Conservation (phyloP, 768 basidiomycete genomes). For the Pisolithus microcarpus region DNA sequence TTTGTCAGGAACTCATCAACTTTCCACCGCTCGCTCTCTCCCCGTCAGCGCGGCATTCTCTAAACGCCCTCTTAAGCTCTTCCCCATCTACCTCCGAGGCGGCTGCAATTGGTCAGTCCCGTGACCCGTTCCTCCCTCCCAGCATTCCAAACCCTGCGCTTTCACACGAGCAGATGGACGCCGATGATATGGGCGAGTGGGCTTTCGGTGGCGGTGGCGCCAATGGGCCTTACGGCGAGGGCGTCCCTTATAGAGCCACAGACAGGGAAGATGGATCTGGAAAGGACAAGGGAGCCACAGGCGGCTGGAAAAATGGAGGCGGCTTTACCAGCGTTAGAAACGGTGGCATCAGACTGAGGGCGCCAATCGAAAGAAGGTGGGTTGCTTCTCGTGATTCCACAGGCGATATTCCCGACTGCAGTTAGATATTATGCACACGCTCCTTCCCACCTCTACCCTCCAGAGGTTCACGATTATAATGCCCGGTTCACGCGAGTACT, state of each 20-base stretch:
- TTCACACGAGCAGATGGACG: conserved; percentile 18
- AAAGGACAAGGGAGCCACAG: conserved; percentile 2
- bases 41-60: conserved; percentile 57
- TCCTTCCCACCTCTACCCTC: conserved; percentile 69
- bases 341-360: conserved; percentile 59
- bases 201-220: not conserved
- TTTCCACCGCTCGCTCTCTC: conserved; percentile 78
- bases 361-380: conserved; percentile 81
- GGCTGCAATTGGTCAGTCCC: not conserved
- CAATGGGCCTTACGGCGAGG: conserved; percentile 1
- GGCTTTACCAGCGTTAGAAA: conserved; percentile 31
- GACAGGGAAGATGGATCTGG: conserved; percentile 1
- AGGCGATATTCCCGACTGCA: not conserved
- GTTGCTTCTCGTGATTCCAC: conserved; percentile 15
- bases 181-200: not conserved
- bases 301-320: not conserved
- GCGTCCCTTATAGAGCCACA: not conserved
- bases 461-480: conserved; percentile 91
- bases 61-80: conserved; percentile 16
- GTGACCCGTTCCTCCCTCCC: conserved; percentile 50
- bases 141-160: conserved; percentile 77
- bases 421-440: conserved; percentile 82
- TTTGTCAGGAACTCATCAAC: conserved; percentile 71
- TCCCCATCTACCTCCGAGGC: not conserved
- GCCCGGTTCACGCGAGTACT: conserved; percentile 80